Evolutionary conservation across 2,329 filamentous ascomycete genomes (phyloP), one percentile per base, ranked within the genome.

Genomic region (Fusarium dlaminii): DNA sequence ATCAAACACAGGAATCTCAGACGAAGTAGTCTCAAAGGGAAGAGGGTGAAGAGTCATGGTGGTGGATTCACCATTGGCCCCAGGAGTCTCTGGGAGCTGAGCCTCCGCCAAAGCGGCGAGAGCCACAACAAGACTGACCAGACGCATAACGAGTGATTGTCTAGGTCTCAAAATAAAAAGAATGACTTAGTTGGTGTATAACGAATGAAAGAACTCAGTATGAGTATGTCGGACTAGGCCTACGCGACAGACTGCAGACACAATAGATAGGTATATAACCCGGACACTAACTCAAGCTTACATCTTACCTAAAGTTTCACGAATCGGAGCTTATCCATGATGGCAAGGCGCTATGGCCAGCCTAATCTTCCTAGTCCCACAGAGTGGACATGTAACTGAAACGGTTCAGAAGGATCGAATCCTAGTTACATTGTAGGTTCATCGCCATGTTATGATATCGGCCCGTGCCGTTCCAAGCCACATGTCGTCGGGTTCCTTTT

Each of bases 131-230:
- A 63, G 45, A 20, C 52, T n/a, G 40, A 43, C 60, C 29, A 63
- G 60, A 63, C 52, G 60, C 60, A 63, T 63, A 63, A 60, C 30
- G 60, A 63, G 52, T 39, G 54, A 46, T 24, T 32, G 40, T 34
- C 34, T 40, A 13, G 27, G 18, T 22, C 60, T 17, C 12, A 32
- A 45, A 22, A 24, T 12, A 34, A 20, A 63, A 63, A 60, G 60
- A 63, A n/a, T 60, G 60, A 60, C 54, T 63, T 30, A n/a, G 32
- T 37, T 36, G 27, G 39, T 7, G 24, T 45, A 22, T 6, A 63
- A 48, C n/a, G 54, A 63, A 45, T 48, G 40, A 40, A 39, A 30
- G 10, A 30, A 36, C 39, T 45, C 39, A 37, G 27, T 32, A 24
- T 17, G 29, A 39, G 34, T 46, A 46, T 59, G 27, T 45, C n/a